Conservation (phyloP, 257 asterid genomes). For the Fraxinus pennsylvanica region DNA sequence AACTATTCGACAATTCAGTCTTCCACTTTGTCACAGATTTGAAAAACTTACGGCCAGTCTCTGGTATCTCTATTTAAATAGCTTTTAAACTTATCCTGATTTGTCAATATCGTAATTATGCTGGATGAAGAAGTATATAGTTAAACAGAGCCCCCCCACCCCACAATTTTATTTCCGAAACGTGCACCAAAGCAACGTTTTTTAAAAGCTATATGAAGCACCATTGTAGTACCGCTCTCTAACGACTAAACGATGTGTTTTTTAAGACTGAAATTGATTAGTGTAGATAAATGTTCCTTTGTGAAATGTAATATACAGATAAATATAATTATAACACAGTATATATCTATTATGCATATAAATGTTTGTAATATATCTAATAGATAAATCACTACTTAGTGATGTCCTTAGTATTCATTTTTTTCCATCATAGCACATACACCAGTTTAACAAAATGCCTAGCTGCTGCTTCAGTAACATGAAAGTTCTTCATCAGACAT, state of each 20-base stretch:
- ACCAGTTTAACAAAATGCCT: background rate
- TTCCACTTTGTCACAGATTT: constrained; percentile 42
- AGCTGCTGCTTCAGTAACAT: background rate
- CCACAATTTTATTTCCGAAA: background rate
- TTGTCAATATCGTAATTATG: background rate
- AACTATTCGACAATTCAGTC: constrained; percentile 38
- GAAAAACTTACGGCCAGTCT: constrained; percentile 41
- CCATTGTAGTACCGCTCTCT: background rate
- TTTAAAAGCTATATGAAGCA: no score
- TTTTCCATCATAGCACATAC: background rate
- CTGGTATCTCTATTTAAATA: constrained; percentile 34
- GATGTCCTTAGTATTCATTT: background rate
- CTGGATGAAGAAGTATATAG: background rate
- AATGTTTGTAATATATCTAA: background rate
- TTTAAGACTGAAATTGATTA: background rate
- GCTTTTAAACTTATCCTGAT: constrained; percentile 16
- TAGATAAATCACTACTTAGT: background rate
- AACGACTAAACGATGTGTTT: background rate
- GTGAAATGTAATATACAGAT: background rate
- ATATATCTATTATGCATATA: background rate
- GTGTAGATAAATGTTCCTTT: background rate
- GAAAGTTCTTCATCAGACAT: background rate
- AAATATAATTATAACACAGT: background rate
- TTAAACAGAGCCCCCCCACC: no score
- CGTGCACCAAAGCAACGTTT: no score